Base-by-base conservation (phyloP, 2,329 filamentous ascomycete genomes). In the Pezicula carpinea region DNA sequence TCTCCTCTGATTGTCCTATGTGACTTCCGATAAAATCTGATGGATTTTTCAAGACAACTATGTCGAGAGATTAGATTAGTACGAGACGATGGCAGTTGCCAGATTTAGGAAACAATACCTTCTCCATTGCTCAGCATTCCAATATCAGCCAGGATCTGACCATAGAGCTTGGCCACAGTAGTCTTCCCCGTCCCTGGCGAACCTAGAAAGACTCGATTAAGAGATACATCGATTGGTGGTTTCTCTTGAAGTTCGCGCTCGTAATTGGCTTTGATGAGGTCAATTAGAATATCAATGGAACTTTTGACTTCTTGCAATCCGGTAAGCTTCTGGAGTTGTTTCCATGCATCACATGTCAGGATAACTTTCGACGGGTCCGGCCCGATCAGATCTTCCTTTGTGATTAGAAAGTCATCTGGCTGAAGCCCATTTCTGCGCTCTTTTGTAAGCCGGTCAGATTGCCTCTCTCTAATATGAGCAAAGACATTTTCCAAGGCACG, bases 111-210 rank as follows among this genome's bases (percentile, higher is more conserved):
- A n/a, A 41, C 57, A 66, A 62, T 59, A 80, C 79, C 78, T 72
- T 89, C 85, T 0, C 83, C 82, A 19, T 79, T 86, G 0, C 78
- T 84, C 0, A 90, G 61, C 2, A 87, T 54, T 0, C 85, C 85
- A 4, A 91, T 63, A 46, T 87, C 79, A 0, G 76, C 80, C 1
- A 91, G 69, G 2, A 91, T 83, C 33, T 73, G 66, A 0, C 83
- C 86, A 53, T 89, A 90, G 0, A 89, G 64, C 59, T 86, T 88
- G 0, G 84, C 87, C 0, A 91, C 81, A 0, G 83, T 83, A 0
- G 87, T 90, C 56, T 90, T 91, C 0, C 87, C 86, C 0, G 87
- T 91, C 0, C 87, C 87, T 0, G 87, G 87, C 1, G 73, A 77
- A 0, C 87, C 87, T 0, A 89, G 59, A 46, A 91, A 88, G 2